Conservation (phyloP, 257 asterid species). For the Gentiana dahurica region DNA sequence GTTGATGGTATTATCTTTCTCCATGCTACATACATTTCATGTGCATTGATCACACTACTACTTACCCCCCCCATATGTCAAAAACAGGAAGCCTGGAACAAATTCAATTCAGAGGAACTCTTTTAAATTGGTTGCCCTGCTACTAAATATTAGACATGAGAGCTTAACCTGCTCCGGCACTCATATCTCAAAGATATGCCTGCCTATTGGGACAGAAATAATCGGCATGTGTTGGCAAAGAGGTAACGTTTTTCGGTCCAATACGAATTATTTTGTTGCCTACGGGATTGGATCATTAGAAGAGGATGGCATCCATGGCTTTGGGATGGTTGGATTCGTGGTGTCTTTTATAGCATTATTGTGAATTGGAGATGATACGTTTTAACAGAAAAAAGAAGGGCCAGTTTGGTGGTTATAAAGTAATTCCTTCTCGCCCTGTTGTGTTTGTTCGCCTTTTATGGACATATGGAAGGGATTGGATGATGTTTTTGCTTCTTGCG, state of each 20-base stretch:
- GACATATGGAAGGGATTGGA: slow-evolving; percentile 20
- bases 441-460: slow-evolving; percentile 21
- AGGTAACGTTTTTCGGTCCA: slow-evolving; percentile 11
- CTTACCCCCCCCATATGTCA: slow-evolving; percentile 4
- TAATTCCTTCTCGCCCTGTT: slow-evolving; percentile 29
- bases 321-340: slow-evolving; percentile 23
- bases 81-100: slow-evolving; percentile 96
- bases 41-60: slow-evolving; percentile 1
- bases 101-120: slow-evolving; percentile 99
- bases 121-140: slow-evolving; percentile 36
- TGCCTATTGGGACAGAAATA: slow-evolving; percentile 2
- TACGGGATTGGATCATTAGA: slow-evolving; percentile 9
- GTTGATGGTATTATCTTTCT: no score
- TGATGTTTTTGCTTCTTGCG: slow-evolving; percentile 23
- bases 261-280: slow-evolving; percentile 12
- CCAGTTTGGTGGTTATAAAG: slow-evolving; percentile 31
- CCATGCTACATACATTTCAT: no score
- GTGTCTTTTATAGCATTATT: slow-evolving; percentile 19
- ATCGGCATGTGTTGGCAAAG: neutral
- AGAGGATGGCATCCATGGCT: slow-evolving; percentile 15
- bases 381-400: slow-evolving; percentile 16
- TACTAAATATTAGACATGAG: slow-evolving; percentile 10
- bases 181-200: slow-evolving; percentile 5
- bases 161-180: neutral
- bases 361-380: slow-evolving; percentile 20